Base-by-base conservation (phyloP, 768 basidiomycete species). In the Suillus subalutaceus region DNA sequence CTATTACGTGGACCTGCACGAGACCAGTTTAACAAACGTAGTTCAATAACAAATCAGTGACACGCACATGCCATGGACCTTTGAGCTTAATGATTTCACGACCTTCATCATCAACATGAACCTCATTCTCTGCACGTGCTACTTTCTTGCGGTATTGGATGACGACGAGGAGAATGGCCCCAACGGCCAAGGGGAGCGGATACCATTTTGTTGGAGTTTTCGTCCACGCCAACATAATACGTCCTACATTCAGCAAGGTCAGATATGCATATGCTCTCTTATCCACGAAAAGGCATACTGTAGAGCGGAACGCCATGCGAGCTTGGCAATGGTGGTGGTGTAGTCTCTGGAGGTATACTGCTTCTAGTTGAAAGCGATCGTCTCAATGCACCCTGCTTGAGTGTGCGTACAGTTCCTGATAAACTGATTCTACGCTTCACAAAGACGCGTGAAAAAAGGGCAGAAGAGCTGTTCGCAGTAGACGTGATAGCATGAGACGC, bases 131-230 rank as follows among this genome's bases (percentile, higher is more conserved):
- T 58, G 84, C 78, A 67, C 81, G 77, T 71, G 75, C 79, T 52
- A 73, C 67, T 74, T 86, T 86, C 75, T 88, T 88, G 63, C 91
- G 84, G 72, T 90, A 94, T 72, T 93, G 90, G 15, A 94, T 81
- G 59, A 86, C 84, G 68, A 93, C 87, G 41, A 97, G 89, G 38
- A 97, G 85, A n/a, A 95, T 82, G 2, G 94, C 94, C 44, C 95
- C 95, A 37, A 96, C 90, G 13, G 93, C 94, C 64, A 97, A 79
- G 18, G 96, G 96, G 55, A 98, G 85, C 12, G 96, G 96, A 71
- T 96, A 97, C 96, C 96, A 99, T 78, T 89, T 93, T 43, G 92
- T 96, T 0, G 94, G 94, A 0, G 96, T 96, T 72, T 89, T 82
- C 6, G 85, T 89, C 93, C 93, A 95, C 35, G 93, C 92, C 66